Evolutionary conservation across 495 filamentous ascomycete species (phyloP).

Genomic region (Trypethelium eluteriae): DNA sequence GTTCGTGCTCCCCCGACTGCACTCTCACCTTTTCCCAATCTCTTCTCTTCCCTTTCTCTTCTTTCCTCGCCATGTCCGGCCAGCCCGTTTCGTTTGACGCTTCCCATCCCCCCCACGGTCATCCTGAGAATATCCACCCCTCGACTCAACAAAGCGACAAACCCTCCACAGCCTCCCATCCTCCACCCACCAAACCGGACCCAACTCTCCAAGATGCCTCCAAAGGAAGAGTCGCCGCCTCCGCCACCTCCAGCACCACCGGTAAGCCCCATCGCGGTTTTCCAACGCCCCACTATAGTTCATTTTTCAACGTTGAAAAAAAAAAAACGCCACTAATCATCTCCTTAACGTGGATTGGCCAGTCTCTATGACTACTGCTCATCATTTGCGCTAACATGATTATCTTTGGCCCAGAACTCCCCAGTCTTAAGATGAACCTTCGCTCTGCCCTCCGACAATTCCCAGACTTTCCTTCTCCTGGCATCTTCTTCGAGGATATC

Average conservation of each 20-base stretch:
- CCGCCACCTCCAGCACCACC: constrained; percentile 39
- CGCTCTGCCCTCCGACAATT: constrained; percentile 60
- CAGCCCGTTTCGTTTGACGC: constrained; percentile 20
- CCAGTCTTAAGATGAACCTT: constrained; percentile 82
- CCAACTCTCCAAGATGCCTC: constrained; percentile 32
- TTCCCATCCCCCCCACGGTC: constrained; percentile 24
- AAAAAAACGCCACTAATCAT: constrained; percentile 28
- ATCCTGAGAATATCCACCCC: constrained; percentile 21
- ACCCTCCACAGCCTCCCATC: constrained; percentile 32
- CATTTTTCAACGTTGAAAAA: not conserved
- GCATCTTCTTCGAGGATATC: constrained; percentile 98
- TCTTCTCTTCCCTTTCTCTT: constrained; percentile 4
- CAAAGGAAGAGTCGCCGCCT: constrained; percentile 37
- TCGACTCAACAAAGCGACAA: constrained; percentile 23
- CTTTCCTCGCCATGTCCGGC: constrained; percentile 19
- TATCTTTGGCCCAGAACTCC: constrained; percentile 58
- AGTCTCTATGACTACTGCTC: not conserved
- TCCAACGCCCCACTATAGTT: not conserved
- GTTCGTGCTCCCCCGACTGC: not conserved
- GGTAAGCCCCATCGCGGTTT: constrained; percentile 2
- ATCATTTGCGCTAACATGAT: not conserved
- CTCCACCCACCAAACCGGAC: constrained; percentile 33
- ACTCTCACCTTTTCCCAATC: not conserved
- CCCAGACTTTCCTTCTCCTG: constrained; percentile 88
- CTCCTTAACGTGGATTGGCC: not conserved